phyloP scores from a whole-genome alignment of 805 yeast species.

The Ogataea angusta region DNA sequence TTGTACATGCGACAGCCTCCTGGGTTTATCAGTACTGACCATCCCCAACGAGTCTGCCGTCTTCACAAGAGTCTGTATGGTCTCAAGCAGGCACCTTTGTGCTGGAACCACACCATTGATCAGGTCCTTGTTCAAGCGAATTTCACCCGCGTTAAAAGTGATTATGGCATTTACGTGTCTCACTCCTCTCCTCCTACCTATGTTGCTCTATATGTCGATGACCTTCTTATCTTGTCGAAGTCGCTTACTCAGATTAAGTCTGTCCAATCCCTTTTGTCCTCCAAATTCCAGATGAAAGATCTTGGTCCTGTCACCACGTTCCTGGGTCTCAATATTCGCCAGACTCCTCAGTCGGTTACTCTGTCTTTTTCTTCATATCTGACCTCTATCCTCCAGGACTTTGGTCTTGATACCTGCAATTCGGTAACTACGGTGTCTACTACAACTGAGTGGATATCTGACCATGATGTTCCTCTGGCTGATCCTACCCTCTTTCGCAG shows the following conservation, averaged over 20 bases:
- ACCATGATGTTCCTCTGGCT: neutral
- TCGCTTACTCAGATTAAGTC: neutral
- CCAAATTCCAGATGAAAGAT: neutral
- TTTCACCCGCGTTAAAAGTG: neutral
- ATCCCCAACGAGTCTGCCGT: neutral
- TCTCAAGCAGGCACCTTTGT: neutral
- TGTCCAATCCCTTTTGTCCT: neutral
- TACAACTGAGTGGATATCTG: neutral
- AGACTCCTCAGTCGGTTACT: neutral
- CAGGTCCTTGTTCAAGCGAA: neutral
- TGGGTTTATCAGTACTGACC: neutral
- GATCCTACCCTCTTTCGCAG: conserved; percentile 8
- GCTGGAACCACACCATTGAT: neutral
- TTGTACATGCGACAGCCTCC: conserved; percentile 9
- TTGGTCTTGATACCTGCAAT: neutral
- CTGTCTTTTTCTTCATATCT: neutral
- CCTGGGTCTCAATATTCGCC: neutral
- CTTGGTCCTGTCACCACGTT: neutral
- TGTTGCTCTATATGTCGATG: neutral
- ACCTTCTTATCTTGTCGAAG: neutral
- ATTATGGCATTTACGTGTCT: neutral
- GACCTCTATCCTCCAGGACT: neutral
- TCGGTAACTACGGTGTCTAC: neutral
- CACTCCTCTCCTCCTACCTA: neutral
- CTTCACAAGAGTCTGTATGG: neutral